phyloP scores from a whole-genome alignment of 352 stramenopile species.

The Lagenidium sp. region DNA sequence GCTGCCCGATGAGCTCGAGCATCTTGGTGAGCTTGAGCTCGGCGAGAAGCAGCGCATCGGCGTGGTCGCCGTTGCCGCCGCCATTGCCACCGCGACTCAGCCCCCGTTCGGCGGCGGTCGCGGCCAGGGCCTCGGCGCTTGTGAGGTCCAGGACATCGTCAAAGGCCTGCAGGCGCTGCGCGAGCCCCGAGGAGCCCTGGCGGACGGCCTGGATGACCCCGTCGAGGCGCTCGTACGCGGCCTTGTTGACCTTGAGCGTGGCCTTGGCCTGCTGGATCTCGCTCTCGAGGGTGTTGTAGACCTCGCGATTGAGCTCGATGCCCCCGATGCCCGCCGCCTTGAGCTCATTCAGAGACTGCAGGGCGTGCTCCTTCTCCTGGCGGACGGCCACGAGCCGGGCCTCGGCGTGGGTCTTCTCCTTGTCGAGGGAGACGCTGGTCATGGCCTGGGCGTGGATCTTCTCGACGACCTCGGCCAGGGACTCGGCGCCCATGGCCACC shows the following conservation, averaged over 20 bases:
- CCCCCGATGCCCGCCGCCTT: constrained; percentile 70
- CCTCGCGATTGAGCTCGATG: constrained; percentile 72
- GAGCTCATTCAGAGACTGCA: constrained; percentile 62
- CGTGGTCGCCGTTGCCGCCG: constrained; percentile 26
- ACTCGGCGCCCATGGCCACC: constrained; percentile 43
- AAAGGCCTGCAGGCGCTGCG: constrained; percentile 54
- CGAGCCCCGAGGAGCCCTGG: constrained; percentile 65
- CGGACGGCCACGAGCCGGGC: constrained; percentile 35
- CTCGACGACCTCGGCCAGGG: constrained; percentile 49
- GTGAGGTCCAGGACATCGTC: constrained; percentile 49
- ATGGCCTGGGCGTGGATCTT: constrained; percentile 56
- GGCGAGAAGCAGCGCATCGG: constrained; percentile 40
- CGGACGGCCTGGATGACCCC: constrained; percentile 64
- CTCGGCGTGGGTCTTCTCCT: constrained; percentile 64
- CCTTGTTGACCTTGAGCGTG: constrained; percentile 71
- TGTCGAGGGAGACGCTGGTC: constrained; percentile 55
- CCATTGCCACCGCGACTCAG: not conserved
- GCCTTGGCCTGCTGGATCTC: constrained; percentile 70
- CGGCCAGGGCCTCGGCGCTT: not conserved
- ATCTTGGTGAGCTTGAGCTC: constrained; percentile 79
- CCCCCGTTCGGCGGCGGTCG: not conserved
- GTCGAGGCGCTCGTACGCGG: constrained; percentile 58
- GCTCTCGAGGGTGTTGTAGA: constrained; percentile 70
- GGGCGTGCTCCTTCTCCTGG: constrained; percentile 50
- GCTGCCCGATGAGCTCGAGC: constrained; percentile 66